Percentiles rank a stretch among this genome's conserved stretches.
Conservation (phyloP, 345 rosid genomes). For the Theobroma cacao region DNA sequence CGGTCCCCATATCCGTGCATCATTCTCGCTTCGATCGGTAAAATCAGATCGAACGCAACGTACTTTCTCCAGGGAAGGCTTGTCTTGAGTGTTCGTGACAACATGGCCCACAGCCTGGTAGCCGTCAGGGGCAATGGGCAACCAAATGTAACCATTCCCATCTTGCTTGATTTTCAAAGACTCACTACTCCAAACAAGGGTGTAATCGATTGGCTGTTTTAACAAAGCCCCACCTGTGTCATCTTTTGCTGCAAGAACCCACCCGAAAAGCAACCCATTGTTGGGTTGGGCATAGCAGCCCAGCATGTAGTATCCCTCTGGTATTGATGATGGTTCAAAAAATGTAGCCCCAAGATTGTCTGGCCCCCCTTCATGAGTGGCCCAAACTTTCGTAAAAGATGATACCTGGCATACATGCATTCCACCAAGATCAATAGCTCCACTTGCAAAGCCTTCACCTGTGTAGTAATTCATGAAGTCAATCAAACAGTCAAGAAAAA, state of each 20-base stretch:
- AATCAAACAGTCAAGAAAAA: not conserved
- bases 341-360: conserved; percentile 66
- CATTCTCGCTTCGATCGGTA: conserved; percentile 51
- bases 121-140: conserved; percentile 66
- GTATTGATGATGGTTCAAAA: conserved; percentile 54
- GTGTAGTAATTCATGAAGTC: conserved; percentile 11
- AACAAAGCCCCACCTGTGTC: conserved; percentile 32
- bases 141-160: conserved; percentile 65
- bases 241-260: conserved; percentile 68
- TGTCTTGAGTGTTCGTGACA: conserved; percentile 52
- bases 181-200: conserved; percentile 75
- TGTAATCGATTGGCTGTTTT: conserved; percentile 62
- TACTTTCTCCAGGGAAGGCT: conserved; percentile 63
- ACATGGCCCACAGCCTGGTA: conserved; percentile 62
- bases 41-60: conserved; percentile 70
- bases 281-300: conserved; percentile 71
- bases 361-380: conserved; percentile 59
- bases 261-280: conserved; percentile 45
- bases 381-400: conserved; percentile 59
- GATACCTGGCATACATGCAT: conserved; percentile 54
- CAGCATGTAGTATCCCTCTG: conserved; percentile 49
- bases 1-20: conserved; percentile 60
- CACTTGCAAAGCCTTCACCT: conserved; percentile 62
- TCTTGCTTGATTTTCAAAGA: conserved; percentile 59
- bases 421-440: conserved; percentile 62